phyloP scores from a whole-genome alignment of 2,329 filamentous ascomycete genomes.

The Ophiostoma fasciatum region DNA sequence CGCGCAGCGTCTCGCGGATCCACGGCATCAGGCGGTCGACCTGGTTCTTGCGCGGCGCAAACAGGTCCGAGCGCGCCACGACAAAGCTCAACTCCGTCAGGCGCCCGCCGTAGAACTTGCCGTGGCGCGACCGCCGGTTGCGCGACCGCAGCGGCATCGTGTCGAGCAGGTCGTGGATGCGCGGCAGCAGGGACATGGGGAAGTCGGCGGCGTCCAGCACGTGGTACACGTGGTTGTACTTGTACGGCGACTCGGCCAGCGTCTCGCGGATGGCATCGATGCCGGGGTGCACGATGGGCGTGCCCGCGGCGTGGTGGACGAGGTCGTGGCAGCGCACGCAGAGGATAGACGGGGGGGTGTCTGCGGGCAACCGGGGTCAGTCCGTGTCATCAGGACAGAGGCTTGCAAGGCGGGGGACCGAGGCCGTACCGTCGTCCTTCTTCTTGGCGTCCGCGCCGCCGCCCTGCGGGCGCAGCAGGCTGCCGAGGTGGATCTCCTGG shows the following conservation, averaged over 20 bases:
- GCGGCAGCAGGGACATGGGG: constrained; percentile 78
- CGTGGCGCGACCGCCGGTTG: constrained; percentile 61
- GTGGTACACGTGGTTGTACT: constrained; percentile 90
- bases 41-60: constrained; percentile 70
- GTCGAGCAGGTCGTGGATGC: constrained; percentile 54
- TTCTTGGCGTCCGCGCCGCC: too few species aligned
- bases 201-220: constrained; percentile 93
- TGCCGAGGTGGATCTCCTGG: constrained; percentile 29
- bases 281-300: constrained; percentile 65
- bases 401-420: too few species aligned
- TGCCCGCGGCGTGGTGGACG: constrained; percentile 56
- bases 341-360: constrained; percentile 31
- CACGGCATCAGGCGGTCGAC: constrained; percentile 82
- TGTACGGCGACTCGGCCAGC: constrained; percentile 75
- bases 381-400: too few species aligned
- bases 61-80: constrained; percentile 73
- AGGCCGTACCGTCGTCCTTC: too few species aligned
- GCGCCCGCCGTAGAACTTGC: constrained; percentile 50
- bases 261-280: constrained; percentile 70
- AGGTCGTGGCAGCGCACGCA: constrained; percentile 84
- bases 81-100: constrained; percentile 77
- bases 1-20: constrained; percentile 59
- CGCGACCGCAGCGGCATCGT: constrained; percentile 60
- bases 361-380: too few species aligned
- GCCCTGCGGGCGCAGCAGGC: constrained; percentile 14